phyloP scores from a whole-genome alignment of 208 protist genomes.

The Crithidia sp. region DNA sequence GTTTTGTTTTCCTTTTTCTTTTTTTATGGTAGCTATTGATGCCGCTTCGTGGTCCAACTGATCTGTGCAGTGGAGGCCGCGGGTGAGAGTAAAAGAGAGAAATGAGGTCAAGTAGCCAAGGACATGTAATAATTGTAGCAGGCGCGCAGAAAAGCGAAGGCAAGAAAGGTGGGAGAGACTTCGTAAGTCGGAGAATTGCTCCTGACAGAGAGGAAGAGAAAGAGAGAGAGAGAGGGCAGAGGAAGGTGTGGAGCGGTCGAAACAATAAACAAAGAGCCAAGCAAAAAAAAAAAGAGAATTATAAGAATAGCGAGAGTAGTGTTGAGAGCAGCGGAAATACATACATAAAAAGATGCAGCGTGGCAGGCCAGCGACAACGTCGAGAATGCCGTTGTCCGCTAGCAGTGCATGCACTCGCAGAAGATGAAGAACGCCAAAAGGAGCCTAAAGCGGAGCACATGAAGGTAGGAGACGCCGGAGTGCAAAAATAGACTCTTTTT shows the following conservation, averaged over 20 bases:
- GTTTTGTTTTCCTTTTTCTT: slow-evolving; percentile 7
- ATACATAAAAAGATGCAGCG: background rate
- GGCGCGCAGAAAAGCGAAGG: too few relatives aligned
- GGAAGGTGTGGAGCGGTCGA: background rate
- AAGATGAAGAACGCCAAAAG: too few relatives aligned
- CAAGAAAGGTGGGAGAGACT: too few relatives aligned
- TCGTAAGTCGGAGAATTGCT: background rate
- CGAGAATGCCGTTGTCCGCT: too few relatives aligned
- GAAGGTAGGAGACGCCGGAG: too few relatives aligned
- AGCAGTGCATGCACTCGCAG: too few relatives aligned
- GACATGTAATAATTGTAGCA: too few relatives aligned
- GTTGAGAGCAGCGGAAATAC: background rate
- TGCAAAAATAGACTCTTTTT: too few relatives aligned
- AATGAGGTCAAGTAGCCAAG: background rate
- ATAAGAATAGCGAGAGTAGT: too few relatives aligned
- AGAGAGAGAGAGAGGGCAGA: background rate
- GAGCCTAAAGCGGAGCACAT: too few relatives aligned
- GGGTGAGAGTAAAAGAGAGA: background rate
- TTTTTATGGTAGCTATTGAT: background rate
- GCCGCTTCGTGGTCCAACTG: background rate
- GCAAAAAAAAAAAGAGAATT: too few relatives aligned
- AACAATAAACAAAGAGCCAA: too few relatives aligned
- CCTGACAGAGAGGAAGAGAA: background rate
- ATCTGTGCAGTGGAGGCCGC: background rate
- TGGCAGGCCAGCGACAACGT: background rate